Evolutionary conservation across 176 grass and related monocot genomes (phyloP).

Genomic region (Poa annua): DNA sequence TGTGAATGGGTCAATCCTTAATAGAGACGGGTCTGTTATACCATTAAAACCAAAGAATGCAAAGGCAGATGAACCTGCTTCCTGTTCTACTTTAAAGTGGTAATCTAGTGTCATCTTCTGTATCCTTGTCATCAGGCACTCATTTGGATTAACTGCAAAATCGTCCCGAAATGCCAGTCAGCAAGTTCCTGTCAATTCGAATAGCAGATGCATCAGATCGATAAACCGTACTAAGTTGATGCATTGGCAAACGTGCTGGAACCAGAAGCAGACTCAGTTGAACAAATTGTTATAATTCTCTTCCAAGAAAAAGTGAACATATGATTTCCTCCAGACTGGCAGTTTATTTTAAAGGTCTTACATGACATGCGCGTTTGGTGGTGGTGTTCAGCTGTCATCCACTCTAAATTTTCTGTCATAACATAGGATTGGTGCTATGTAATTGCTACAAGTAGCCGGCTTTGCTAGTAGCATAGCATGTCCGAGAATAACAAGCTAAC

Average conservation of each 20-base stretch:
- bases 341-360: neutral
- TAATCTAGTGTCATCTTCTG: conserved; percentile 99
- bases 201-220: conserved; percentile 67
- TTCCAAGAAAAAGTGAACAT: neutral
- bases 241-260: neutral
- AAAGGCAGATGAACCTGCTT: conserved; percentile 85
- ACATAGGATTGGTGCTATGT: neutral
- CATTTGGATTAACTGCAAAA: conserved; percentile 98
- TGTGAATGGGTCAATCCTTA: neutral
- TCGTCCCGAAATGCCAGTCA: conserved; percentile 95
- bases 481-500: neutral
- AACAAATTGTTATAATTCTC: neutral
- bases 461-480: neutral
- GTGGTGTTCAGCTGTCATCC: neutral
- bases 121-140: conserved; percentile 96
- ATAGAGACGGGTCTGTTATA: conserved; percentile 41
- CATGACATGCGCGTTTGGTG: neutral
- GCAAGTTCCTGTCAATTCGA: conserved; percentile 91
- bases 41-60: conserved; percentile 99
- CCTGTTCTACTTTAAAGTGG: conserved; percentile 99
- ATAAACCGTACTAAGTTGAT: conserved; percentile 48
- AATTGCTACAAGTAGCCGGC: neutral
- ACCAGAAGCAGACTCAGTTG: neutral
- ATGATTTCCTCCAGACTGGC: neutral
- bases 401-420: neutral